Conservation (phyloP, 192 early-diverging fungal species). For the Dissophora globulifera region DNA sequence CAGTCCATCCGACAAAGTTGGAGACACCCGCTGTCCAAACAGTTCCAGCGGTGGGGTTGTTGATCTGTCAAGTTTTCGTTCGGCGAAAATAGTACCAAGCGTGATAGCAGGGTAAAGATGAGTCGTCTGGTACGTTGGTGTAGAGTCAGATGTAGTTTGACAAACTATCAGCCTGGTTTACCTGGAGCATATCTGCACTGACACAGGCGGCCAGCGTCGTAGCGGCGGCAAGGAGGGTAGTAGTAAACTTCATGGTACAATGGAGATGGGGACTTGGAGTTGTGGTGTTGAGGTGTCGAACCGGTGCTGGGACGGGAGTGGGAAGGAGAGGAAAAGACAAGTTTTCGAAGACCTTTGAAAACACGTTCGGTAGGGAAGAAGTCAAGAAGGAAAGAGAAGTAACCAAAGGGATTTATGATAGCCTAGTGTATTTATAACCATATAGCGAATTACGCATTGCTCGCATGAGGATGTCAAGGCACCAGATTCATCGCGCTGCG, state of each 20-base stretch:
- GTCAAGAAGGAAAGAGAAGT: too few species aligned
- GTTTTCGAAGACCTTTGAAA: too few species aligned
- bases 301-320: neutral
- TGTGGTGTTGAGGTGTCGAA: neutral
- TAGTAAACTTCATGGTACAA: slow-evolving; percentile 40
- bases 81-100: too few species aligned
- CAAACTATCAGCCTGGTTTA: slow-evolving; percentile 11
- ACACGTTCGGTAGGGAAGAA: too few species aligned
- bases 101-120: too few species aligned
- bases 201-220: slow-evolving; percentile 32
- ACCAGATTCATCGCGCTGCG: too few species aligned
- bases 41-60: slow-evolving; percentile 46
- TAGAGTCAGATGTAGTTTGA: too few species aligned
- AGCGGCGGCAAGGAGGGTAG: slow-evolving; percentile 24
- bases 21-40: slow-evolving; percentile 47
- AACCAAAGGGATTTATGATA: too few species aligned
- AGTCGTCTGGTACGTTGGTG: too few species aligned
- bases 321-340: neutral
- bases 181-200: slow-evolving; percentile 50
- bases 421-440: too few species aligned
- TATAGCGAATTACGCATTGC: too few species aligned
- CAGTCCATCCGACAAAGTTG: slow-evolving; percentile 54
- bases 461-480: too few species aligned
- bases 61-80: slow-evolving; percentile 31
- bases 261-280: neutral